Evolutionary conservation across 331 rosid genomes (phyloP).

Genomic region (Acacia pycnantha): DNA sequence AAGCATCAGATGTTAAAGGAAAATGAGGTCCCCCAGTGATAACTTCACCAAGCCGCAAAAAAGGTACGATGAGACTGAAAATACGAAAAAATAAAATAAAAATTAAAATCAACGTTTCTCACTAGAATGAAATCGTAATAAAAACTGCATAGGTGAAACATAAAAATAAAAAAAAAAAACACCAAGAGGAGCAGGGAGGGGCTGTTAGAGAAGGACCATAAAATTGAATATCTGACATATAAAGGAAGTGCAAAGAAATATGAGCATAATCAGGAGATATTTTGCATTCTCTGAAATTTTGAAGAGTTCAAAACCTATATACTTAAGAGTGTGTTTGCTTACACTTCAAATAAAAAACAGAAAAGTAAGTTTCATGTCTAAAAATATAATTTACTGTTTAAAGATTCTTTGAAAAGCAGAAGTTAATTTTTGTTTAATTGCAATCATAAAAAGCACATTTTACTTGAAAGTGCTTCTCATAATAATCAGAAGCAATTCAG

Average conservation of each 20-base stretch:
- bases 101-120: not conserved
- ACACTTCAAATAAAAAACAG: not conserved
- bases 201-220: not conserved
- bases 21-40: constrained; percentile 63
- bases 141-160: not conserved
- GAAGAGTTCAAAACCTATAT: not conserved
- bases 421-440: too few relatives aligned
- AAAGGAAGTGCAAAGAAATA: not conserved
- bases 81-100: constrained; percentile 7
- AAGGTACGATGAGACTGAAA: constrained; percentile 61
- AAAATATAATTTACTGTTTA: too few relatives aligned
- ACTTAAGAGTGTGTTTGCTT: not conserved
- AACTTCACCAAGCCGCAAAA: constrained; percentile 69
- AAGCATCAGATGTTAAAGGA: constrained; percentile 66
- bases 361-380: not conserved
- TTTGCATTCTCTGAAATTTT: not conserved
- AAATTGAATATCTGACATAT: not conserved
- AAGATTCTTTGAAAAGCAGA: not conserved
- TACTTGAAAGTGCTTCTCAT: not conserved
- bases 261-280: not conserved
- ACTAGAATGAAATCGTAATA: not conserved
- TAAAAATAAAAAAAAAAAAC: not conserved
- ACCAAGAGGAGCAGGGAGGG: not conserved
- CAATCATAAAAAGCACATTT: not conserved
- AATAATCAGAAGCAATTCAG: not conserved